These are phyloP conservation scores for Nothophoma quercina DNA, from an alignment of 2,329 filamentous ascomycete species.

Conservation along the genomic window DNA sequence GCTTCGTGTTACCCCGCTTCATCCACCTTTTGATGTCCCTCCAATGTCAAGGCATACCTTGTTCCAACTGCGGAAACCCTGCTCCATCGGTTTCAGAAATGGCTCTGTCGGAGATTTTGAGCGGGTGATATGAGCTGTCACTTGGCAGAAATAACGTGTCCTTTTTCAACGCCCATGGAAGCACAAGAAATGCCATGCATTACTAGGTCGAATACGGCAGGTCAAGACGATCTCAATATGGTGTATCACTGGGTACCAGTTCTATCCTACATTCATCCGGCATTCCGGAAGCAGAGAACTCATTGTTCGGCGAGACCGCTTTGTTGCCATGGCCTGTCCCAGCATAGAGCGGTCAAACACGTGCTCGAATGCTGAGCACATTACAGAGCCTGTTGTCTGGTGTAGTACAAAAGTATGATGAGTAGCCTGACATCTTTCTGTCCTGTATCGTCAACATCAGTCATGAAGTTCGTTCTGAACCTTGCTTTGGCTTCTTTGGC, in stretches of 20 bases:
- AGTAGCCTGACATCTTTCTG: background rate
- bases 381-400: background rate
- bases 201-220: constrained; percentile 30
- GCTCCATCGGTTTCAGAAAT: background rate
- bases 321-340: background rate
- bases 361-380: background rate
- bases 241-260: constrained; percentile 13
- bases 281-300: background rate
- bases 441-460: background rate
- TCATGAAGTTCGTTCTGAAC: constrained; percentile 26
- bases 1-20: background rate
- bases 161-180: constrained; percentile 1
- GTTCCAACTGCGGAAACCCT: background rate
- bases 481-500: constrained; percentile 27
- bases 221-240: constrained; percentile 23
- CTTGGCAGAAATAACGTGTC: constrained; percentile 25
- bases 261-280: constrained; percentile 16
- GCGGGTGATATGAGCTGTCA: background rate
- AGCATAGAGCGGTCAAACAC: background rate
- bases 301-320: background rate
- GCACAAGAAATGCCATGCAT: constrained; percentile 34
- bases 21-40: background rate
- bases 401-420: background rate
- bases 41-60: background rate
- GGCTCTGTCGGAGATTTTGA: background rate